Conservation (phyloP, 2,329 filamentous ascomycete species). For the Pseudocercospora fuligena region DNA sequence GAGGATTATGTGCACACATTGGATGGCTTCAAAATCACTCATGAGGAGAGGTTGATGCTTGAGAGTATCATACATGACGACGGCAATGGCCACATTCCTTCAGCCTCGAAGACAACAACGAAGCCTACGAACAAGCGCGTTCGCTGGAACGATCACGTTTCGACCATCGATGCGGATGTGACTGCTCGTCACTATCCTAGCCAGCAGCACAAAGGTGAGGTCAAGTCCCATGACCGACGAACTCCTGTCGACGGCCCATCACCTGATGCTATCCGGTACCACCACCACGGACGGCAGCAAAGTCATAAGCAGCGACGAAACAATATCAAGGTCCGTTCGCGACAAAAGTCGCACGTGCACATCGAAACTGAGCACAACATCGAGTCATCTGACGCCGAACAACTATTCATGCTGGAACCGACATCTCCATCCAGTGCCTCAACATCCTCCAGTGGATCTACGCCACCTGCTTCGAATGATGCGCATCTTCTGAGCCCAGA, state of each 20-base stretch:
- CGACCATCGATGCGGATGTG: neutral
- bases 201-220: too few relatives aligned
- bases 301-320: neutral
- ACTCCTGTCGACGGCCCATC: neutral
- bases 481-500: neutral
- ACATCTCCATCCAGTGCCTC: neutral
- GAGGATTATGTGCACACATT: slow-evolving; percentile 6
- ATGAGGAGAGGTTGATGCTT: slow-evolving; percentile 2
- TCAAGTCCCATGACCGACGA: neutral
- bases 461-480: neutral
- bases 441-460: neutral
- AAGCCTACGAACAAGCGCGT: neutral
- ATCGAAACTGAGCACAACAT: neutral
- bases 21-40: slow-evolving; percentile 4
- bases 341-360: neutral
- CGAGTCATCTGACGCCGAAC: neutral
- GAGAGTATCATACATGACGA: neutral
- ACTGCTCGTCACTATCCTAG: too few relatives aligned
- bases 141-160: neutral
- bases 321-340: neutral
- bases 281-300: neutral
- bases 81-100: neutral
- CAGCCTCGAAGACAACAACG: neutral
- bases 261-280: neutral
- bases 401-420: slow-evolving; percentile 2